Conservation (phyloP, 495 filamentous ascomycete species). For the Penicillium alfredii region DNA sequence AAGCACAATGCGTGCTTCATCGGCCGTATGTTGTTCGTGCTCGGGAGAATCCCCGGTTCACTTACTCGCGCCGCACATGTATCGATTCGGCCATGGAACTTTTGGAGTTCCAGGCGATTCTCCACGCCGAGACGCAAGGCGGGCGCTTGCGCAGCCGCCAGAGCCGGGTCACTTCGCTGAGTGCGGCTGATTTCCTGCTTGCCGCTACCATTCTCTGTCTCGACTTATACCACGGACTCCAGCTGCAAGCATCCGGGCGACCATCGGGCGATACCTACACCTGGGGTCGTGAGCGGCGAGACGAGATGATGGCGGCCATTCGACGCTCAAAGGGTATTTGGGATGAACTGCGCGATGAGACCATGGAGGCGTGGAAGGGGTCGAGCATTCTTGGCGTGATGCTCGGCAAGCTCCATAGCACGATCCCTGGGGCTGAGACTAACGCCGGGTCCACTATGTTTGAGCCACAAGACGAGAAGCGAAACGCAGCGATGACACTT, state of each 20-base stretch:
- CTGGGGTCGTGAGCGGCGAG: conserved; percentile 63
- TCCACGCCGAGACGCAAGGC: conserved; percentile 67
- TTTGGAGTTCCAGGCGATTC: conserved; percentile 65
- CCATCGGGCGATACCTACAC: conserved; percentile 51
- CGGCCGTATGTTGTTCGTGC: conserved; percentile 75
- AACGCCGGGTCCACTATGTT: conserved; percentile 18
- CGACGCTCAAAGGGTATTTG: conserved; percentile 72
- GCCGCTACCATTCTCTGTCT: conserved; percentile 83
- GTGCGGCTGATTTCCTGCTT: conserved; percentile 78
- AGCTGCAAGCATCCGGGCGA: conserved; percentile 31
- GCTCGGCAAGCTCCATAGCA: conserved; percentile 62
- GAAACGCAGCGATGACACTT: conserved; percentile 72
- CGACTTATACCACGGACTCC: conserved; percentile 56
- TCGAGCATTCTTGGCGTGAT: conserved; percentile 70
- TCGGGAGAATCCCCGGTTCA: conserved; percentile 73
- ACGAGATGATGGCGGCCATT: conserved; percentile 68
- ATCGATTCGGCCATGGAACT: conserved; percentile 83
- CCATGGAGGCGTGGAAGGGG: conserved; percentile 87
- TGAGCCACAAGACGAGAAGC: conserved; percentile 42
- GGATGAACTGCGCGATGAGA: conserved; percentile 65
- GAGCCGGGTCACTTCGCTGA: conserved; percentile 70
- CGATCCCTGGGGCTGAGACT: conserved; percentile 20
- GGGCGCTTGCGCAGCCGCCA: conserved; percentile 67
- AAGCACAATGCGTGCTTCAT: conserved; percentile 82
- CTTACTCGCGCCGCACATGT: conserved; percentile 76